These are phyloP conservation scores for Myxozyma nipponensis DNA, from an alignment of 805 yeast genomes.

Conservation along the genomic window DNA sequence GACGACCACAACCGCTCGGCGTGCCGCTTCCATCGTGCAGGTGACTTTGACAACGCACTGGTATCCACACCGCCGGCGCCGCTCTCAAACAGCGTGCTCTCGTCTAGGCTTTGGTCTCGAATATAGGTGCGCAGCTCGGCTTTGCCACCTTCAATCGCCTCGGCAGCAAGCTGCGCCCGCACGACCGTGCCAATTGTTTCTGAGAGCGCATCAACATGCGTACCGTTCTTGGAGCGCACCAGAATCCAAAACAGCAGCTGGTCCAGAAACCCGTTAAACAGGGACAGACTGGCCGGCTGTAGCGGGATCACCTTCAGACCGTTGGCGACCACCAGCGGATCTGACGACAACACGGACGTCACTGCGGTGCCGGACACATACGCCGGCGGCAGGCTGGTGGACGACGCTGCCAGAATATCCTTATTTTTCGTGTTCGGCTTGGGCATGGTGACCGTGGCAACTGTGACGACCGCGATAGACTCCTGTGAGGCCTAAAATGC, in stretches of 20 bases:
- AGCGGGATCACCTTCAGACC: conserved; percentile 7
- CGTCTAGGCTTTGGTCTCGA: conserved; percentile 4
- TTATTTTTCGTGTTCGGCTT: no score
- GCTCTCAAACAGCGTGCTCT: conserved; percentile 1
- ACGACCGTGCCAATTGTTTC: conserved; percentile 5
- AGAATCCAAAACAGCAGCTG: conserved; percentile 4
- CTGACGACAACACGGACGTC: conserved; percentile 9
- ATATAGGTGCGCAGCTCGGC: conserved; percentile 13
- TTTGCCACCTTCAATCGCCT: conserved; percentile 12
- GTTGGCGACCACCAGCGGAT: conserved; percentile 4
- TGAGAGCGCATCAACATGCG: conserved; percentile 2
- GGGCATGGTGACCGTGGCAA: no score
- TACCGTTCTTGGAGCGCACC: conserved; percentile 5
- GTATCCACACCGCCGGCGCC: not conserved
- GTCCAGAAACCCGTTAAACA: conserved; percentile 12
- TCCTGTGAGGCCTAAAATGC: no score
- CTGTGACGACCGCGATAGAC: no score
- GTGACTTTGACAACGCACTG: not conserved
- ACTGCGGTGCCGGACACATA: conserved; percentile 2
- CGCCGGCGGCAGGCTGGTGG: not conserved
- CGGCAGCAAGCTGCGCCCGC: conserved; percentile 12
- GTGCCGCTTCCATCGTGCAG: not conserved
- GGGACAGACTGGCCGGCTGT: not conserved
- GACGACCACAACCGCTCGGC: conserved; percentile 3
- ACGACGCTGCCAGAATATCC: no score